Base-by-base conservation (phyloP, 352 stramenopile species). In the Elongisporangium prolatum region DNA sequence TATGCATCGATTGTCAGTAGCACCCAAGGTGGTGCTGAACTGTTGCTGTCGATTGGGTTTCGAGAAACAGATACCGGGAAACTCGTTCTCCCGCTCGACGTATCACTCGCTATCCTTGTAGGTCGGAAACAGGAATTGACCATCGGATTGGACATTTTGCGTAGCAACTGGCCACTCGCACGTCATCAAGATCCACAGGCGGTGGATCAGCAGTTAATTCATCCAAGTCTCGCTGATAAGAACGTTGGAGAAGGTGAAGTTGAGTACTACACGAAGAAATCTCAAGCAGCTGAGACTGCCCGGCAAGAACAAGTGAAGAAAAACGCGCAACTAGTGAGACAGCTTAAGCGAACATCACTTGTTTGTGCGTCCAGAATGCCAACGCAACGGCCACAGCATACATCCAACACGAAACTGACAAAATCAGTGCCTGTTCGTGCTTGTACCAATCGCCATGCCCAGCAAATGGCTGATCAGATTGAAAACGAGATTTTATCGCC, bases 11-110 rank as follows among this genome's bases (percentile, higher is more conserved):
- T 76, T 1, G 75, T 86, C 7, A 47, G 50, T 3, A 71, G 59
- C 17, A 61, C 73, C 0, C 50, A 60, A 34, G 75, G 78, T 14
- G 81, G 77, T 14, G 34, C 72, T 21, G 63, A 74, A 21, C 54
- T 89, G 8, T 57, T 89, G 50, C 18, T 82, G 0, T 71, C 68
- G 0, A 21, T 89, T 2, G 81, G 79, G 0, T 91, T 91, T 52
- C 73, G 74, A 13, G 75, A 88, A 40, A 86, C 71, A 0, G 67
- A 88, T 21, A 52, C 52, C 0, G 69, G 68, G 2, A 64, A 69
- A 14, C 37, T 91, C 0, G n/a, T 70, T 9, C 54, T 91, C 16
- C 66, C 72, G 4, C 25, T 54, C 0, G 74, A 84, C 1, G 38
- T 59, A 4, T 54, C 50, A 6, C 9, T 69, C 3, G 55, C 56